A percentile compares a stretch with the other conserved stretches of the same genome.
These are phyloP conservation scores for Quercus cerris DNA, from an alignment of 306 rosid species.

Conservation along the genomic window DNA sequence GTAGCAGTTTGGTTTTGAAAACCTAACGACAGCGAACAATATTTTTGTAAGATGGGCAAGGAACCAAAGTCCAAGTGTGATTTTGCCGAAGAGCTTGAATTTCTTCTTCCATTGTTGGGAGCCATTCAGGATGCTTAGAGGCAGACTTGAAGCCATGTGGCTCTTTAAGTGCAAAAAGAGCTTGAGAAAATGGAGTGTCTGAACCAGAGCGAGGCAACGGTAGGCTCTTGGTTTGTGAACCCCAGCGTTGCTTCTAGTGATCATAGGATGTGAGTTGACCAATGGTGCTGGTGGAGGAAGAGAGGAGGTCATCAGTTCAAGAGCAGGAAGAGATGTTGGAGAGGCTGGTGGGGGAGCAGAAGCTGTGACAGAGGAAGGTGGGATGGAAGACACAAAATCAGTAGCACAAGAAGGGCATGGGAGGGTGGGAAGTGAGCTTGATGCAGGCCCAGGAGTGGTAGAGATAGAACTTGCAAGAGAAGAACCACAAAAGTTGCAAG, in stretches of 20 bases:
- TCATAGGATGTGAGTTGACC: not conserved
- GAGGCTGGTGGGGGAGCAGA: not conserved
- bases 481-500: not conserved
- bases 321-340: not conserved
- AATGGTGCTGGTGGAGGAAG: too few relatives aligned
- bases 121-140: not conserved
- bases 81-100: not conserved
- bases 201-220: rapidly evolving
- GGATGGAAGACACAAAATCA: too few relatives aligned
- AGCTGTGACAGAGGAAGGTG: not conserved
- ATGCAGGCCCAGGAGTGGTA: too few relatives aligned
- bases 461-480: not conserved
- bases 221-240: not conserved
- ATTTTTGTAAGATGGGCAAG: not conserved
- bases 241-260: not conserved
- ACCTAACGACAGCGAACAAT: not conserved
- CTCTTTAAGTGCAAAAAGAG: not conserved
- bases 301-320: too few relatives aligned
- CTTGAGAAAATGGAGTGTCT: not conserved
- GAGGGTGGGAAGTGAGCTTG: too few relatives aligned
- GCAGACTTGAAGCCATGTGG: not conserved
- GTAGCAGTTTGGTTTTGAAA: not conserved
- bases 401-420: too few relatives aligned
- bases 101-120: not conserved
- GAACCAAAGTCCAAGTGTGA: not conserved